A percentile compares a stretch with the other conserved stretches of the same genome.
Conservation (phyloP, 495 filamentous ascomycete genomes). For the Letharia lupina region DNA sequence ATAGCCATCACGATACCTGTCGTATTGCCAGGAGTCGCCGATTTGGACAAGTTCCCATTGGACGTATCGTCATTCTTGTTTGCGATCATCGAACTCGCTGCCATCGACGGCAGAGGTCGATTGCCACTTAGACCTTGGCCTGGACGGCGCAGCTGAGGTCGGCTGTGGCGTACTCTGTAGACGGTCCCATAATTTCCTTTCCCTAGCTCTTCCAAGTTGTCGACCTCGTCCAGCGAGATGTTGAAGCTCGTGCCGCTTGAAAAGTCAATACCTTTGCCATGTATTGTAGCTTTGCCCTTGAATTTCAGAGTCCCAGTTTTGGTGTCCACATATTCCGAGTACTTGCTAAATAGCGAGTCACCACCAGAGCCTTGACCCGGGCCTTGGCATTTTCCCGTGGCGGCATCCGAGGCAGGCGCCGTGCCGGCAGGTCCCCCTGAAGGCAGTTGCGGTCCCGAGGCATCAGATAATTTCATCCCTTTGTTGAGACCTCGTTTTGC, state of each 20-base stretch:
- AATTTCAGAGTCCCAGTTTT: slow-evolving; percentile 88
- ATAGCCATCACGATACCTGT: slow-evolving; percentile 90
- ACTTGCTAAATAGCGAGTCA: slow-evolving; percentile 72
- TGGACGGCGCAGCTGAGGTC: slow-evolving; percentile 67
- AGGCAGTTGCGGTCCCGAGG: slow-evolving; percentile 31
- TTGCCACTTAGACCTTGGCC: slow-evolving; percentile 67
- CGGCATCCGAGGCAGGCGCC: slow-evolving; percentile 3
- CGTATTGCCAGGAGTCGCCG: slow-evolving; percentile 32
- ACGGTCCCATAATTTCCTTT: slow-evolving; percentile 99
- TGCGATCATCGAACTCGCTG: slow-evolving; percentile 14
- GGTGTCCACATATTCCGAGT: slow-evolving; percentile 83
- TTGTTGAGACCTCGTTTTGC: slow-evolving; percentile 45
- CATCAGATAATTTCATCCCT: slow-evolving; percentile 45
- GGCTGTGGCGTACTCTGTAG: slow-evolving; percentile 85
- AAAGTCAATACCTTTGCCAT: slow-evolving; percentile 84
- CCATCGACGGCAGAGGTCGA: slow-evolving; percentile 34
- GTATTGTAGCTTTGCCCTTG: slow-evolving; percentile 84
- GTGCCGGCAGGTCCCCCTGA: not conserved
- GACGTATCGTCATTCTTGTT: slow-evolving; percentile 26
- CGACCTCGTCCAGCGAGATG: slow-evolving; percentile 93
- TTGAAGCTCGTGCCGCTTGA: slow-evolving; percentile 80
- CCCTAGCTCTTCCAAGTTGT: slow-evolving; percentile 87
- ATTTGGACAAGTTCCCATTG: slow-evolving; percentile 20
- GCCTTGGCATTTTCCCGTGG: not conserved
- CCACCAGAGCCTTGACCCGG: slow-evolving; percentile 21